Base-by-base conservation (phyloP, 2,329 filamentous ascomycete genomes). In the Cytospora chrysosperma region DNA sequence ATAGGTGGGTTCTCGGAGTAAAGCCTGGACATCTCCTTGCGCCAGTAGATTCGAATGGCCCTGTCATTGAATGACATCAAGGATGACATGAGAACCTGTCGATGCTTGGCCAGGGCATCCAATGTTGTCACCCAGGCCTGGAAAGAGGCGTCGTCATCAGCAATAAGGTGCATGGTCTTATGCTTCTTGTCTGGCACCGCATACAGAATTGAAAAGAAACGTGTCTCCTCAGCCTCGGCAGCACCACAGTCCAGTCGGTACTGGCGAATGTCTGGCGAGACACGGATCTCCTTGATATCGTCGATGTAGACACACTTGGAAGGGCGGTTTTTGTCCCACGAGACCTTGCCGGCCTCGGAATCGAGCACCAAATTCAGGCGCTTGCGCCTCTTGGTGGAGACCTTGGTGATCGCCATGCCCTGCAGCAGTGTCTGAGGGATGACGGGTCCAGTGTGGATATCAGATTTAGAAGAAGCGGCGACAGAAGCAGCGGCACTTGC, bases 191-290 rank as follows among this genome's bases (percentile, higher is more conserved):
- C 90, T 0, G 90, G 88, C 43, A 92, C 85, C 0, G 87, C 86
- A 75, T 97, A 97, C 59, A 97, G 85, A 68, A 99, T 92, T 30
- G 93, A 96, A 72, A 98, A 94, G 85, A 93, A 96, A 17, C 87
- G 86, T 9, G 82, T 78, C 70, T 93, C 89, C 47, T 87, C 84
- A 7, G 85, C 79, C 58, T 88, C 84, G 0, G 88, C 78, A 26
- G 95, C 79, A 47, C 87, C 86, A 72, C 90, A 91, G 74, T 97
- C 93, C 70, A 94, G 88, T 50, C 92, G 89, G 73, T 97, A 96
- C 73, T 96, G 94, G 63, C 91, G 87, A 21, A 94, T 92, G 73
- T 98, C 92, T 15, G 85, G 85, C 21, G 92, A 93, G 37, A 88
- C 87, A 67, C 93, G 88, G 55, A 98, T 93, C 72, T 97, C 93